Evolutionary conservation across 2,329 filamentous ascomycete species (phyloP).

Genomic region (Scedosporium aurantiacum): DNA sequence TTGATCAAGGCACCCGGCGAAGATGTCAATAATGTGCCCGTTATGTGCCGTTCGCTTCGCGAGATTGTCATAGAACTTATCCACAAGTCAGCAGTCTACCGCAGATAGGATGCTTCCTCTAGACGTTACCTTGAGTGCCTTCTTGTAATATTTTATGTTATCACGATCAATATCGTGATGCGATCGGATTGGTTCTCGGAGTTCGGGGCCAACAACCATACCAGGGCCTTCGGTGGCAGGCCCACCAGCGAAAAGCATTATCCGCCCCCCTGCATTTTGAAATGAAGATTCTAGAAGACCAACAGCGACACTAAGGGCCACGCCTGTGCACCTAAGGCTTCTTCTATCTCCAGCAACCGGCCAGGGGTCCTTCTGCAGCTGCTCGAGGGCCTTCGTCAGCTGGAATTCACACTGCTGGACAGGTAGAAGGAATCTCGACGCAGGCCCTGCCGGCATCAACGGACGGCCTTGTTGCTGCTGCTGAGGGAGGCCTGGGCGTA

Average conservation of each 20-base stretch:
- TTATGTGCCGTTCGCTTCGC: conserved; percentile 94
- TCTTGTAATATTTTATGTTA: conserved; percentile 99
- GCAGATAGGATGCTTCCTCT: background rate
- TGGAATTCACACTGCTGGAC: conserved; percentile 96
- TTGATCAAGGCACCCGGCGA: conserved; percentile 93
- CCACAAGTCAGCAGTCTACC: conserved; percentile 15
- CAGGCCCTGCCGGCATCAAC: conserved; percentile 64
- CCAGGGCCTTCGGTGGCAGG: conserved; percentile 92
- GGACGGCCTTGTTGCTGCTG: conserved; percentile 60
- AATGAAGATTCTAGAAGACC: conserved; percentile 90
- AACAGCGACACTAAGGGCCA: conserved; percentile 90
- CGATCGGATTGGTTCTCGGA: conserved; percentile 92
- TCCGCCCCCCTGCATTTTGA: conserved; percentile 85
- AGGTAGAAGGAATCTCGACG: conserved; percentile 82
- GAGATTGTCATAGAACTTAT: conserved; percentile 82
- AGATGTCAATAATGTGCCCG: conserved; percentile 94
- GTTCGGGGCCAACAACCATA: conserved; percentile 89
- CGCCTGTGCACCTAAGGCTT: conserved; percentile 82
- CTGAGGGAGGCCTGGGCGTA: conserved; percentile 60
- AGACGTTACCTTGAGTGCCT: conserved; percentile 69
- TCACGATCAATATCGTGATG: conserved; percentile 98
- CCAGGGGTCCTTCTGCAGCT: conserved; percentile 95
- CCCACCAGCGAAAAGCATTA: conserved; percentile 95
- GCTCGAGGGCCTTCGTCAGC: conserved; percentile 89
- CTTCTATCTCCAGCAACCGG: conserved; percentile 89